phyloP scores from a whole-genome alignment of 768 basidiomycete genomes.

The Trametes coccinea region DNA sequence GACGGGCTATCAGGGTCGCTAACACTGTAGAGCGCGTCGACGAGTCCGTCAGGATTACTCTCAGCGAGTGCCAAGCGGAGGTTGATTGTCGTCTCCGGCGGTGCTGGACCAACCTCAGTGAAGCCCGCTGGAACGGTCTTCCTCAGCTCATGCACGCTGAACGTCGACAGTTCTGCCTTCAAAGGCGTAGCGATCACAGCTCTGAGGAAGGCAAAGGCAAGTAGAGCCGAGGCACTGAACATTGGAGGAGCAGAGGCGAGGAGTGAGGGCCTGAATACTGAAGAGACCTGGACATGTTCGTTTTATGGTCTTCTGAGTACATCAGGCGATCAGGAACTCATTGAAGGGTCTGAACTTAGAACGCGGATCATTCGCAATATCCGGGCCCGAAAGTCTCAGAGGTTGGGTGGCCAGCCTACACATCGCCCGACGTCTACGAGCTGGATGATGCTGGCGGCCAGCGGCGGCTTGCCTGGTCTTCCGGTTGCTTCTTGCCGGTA shows the following conservation, averaged over 20 bases:
- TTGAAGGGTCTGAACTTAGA: too few species aligned
- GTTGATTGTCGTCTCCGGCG: slow-evolving; percentile 33
- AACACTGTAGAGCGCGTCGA: slow-evolving; percentile 38
- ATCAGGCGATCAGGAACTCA: not conserved
- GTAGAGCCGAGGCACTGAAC: not conserved
- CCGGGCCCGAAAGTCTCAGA: too few species aligned
- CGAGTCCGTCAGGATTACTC: slow-evolving; percentile 37
- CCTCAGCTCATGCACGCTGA: slow-evolving; percentile 1
- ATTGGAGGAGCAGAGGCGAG: not conserved
- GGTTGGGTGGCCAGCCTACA: too few species aligned
- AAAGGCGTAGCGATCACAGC: not conserved
- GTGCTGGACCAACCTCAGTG: slow-evolving; percentile 31
- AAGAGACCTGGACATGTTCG: not conserved
- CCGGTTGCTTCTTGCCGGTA: too few species aligned
- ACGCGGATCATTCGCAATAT: too few species aligned
- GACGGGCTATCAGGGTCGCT: slow-evolving; percentile 22
- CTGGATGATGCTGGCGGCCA: too few species aligned
- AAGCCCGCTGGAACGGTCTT: not conserved
- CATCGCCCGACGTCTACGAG: too few species aligned
- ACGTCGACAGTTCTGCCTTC: not conserved
- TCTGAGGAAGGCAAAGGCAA: not conserved
- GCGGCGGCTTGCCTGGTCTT: too few species aligned
- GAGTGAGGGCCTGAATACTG: too few species aligned
- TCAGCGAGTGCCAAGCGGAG: slow-evolving; percentile 41
- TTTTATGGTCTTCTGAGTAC: not conserved